Evolutionary conservation across 2,329 filamentous ascomycete genomes (phyloP), one percentile per base, ranked within the genome.

Genomic region (Phialemoniopsis sp.): DNA sequence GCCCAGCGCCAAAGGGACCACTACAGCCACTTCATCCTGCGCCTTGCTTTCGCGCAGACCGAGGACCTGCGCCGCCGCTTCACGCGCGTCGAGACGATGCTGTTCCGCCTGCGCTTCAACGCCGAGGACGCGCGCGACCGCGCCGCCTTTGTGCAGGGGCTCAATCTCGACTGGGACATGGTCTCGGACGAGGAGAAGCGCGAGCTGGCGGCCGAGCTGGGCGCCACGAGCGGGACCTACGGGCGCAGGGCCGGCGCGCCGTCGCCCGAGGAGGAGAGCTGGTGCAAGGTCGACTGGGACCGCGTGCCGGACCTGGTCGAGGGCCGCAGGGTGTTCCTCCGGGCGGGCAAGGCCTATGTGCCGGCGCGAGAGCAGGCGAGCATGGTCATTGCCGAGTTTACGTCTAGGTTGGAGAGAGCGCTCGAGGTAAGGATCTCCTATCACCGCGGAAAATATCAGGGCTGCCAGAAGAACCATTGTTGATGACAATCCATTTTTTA

Each of bases 251-350:
- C 56, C 33, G 52, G 52, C 17, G 63, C 71, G 6, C 21, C 21
- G 6, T 10, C 21, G 21, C 21, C 21, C 6, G 89, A 95, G 13
- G 88, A 95, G 32, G 88, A 93, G 53, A 81, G 71, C 18, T 98
- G 89, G 85, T 95, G 94, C 72, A 97, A 96, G 66, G 89, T 97
- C 2, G 89, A 96, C 54, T 98, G 91, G 89, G 86, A 89, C 58
- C 79, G 82, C 28, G 93, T 98, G 2, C 89, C 91, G 0, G 91
- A 97, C 45, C 67, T 98, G 29, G 82, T 98, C 1, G 90, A 96
- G 63, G 67, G 76, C 36, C 75, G 91, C 37, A 76, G 78, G 38
- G 87, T 95, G 2, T 82, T 93, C 40, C 48, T 97, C 48, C 84
- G 76, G 50, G 80, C 67, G 19, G 93, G 93, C 3, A 93, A 89